Percentiles rank a stretch among this genome's conserved stretches.
Evolutionary conservation across 2,329 filamentous ascomycete species (phyloP).

Genomic region (Bipolaris zeicola): DNA sequence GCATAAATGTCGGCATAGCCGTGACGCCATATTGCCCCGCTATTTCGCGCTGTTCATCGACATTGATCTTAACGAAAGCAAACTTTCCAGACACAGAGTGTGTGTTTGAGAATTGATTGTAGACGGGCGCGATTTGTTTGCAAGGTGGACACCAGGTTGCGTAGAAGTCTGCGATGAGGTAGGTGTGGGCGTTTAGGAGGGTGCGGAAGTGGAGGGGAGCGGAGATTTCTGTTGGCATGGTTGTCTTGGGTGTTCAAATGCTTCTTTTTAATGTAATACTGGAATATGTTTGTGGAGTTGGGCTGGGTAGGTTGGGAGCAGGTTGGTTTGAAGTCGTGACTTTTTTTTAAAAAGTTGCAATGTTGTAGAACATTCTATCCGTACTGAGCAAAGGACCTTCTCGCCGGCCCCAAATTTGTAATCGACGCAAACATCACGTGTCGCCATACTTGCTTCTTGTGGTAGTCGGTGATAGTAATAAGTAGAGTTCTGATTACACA

Average conservation of each 20-base stretch:
- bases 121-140: constrained; percentile 59
- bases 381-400: constrained; percentile 8
- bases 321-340: not conserved
- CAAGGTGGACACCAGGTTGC: constrained; percentile 64
- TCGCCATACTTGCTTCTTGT: constrained; percentile 7
- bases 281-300: not conserved
- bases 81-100: constrained; percentile 53
- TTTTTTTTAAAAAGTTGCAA: constrained; percentile 9
- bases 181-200: constrained; percentile 42
- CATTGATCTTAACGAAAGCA: constrained; percentile 61
- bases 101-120: constrained; percentile 58
- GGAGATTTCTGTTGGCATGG: constrained; percentile 42
- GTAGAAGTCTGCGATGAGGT: constrained; percentile 58
- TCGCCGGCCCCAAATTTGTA: constrained; percentile 28
- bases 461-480: constrained; percentile 7
- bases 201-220: constrained; percentile 43
- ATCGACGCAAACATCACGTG: constrained; percentile 20
- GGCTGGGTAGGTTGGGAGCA: not conserved
- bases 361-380: constrained; percentile 30
- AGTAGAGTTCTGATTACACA: not conserved
- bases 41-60: constrained; percentile 58
- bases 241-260: not conserved
- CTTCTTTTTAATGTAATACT: not conserved
- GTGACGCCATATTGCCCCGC: constrained; percentile 56
- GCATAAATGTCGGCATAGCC: constrained; percentile 49